phyloP scores from a whole-genome alignment of 306 rosid genomes.

The Hippophae rhamnoides region DNA sequence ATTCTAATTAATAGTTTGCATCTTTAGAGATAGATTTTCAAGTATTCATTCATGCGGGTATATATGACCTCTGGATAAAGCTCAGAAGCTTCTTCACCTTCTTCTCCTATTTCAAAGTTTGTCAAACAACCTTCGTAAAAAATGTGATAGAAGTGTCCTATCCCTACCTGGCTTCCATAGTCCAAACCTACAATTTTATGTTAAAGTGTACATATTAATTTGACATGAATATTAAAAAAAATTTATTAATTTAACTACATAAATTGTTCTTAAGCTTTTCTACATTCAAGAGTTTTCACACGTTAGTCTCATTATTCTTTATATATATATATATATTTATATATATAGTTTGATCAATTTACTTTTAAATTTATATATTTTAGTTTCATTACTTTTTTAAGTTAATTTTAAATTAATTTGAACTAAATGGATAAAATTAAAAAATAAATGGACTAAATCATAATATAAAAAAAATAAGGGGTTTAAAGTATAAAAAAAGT shows the following conservation, averaged over 20 bases:
- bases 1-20: not conserved
- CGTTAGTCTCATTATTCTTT: no score
- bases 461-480: not conserved
- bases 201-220: not conserved
- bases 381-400: no score
- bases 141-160: slow-evolving; percentile 62
- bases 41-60: slow-evolving; percentile 59
- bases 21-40: slow-evolving; percentile 26
- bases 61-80: slow-evolving; percentile 79
- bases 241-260: no score
- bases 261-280: no score
- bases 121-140: slow-evolving; percentile 71
- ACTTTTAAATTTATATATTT: no score
- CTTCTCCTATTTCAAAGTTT: slow-evolving; percentile 55
- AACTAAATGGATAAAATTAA: no score
- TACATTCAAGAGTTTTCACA: no score
- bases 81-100: slow-evolving; percentile 70
- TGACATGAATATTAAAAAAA: no score
- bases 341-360: no score
- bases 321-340: no score
- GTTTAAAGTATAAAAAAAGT: not conserved
- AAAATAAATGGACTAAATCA: not conserved
- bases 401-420: no score
- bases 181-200: slow-evolving; percentile 36
- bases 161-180: slow-evolving; percentile 41